Percentiles rank a stretch among this genome's conserved stretches.
Evolutionary conservation across 176 grass and related monocot species (phyloP).

Genomic region (Alloteropsis semialata): DNA sequence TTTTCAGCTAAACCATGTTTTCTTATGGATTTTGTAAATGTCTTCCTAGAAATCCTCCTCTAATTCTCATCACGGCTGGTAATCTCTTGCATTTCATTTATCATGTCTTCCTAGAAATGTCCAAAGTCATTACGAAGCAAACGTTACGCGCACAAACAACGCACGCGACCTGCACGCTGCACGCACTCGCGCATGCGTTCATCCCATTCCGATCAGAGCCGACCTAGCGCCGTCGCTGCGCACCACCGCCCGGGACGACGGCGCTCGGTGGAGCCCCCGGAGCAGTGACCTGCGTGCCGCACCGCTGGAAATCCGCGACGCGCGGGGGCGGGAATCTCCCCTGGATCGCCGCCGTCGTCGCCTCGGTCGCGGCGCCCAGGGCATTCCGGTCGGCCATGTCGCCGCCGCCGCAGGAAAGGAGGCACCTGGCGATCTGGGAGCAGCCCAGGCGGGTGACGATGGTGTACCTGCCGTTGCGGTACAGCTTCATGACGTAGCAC

Average conservation of each 20-base stretch:
- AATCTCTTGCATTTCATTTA: too few species aligned
- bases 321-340: not conserved
- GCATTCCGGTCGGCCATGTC: not conserved
- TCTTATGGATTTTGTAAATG: too few species aligned
- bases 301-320: conserved; percentile 12
- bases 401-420: conserved; percentile 27
- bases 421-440: conserved; percentile 7
- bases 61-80: too few species aligned
- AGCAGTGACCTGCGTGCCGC: conserved; percentile 4
- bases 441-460: conserved; percentile 25
- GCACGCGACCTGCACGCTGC: not conserved
- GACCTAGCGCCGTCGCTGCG: not conserved
- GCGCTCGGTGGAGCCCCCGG: not conserved
- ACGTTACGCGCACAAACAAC: not conserved
- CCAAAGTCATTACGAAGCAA: not conserved
- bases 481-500: conserved; percentile 51
- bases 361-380: not conserved
- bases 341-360: not conserved
- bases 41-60: not conserved
- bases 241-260: not conserved
- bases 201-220: not conserved
- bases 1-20: too few species aligned
- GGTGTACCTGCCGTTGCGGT: conserved; percentile 28
- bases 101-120: not conserved
- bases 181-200: not conserved